Evolutionary conservation across 495 filamentous ascomycete species (phyloP), one percentile per base, ranked within the genome.

Genomic region (Clohesyomyces aquaticus): DNA sequence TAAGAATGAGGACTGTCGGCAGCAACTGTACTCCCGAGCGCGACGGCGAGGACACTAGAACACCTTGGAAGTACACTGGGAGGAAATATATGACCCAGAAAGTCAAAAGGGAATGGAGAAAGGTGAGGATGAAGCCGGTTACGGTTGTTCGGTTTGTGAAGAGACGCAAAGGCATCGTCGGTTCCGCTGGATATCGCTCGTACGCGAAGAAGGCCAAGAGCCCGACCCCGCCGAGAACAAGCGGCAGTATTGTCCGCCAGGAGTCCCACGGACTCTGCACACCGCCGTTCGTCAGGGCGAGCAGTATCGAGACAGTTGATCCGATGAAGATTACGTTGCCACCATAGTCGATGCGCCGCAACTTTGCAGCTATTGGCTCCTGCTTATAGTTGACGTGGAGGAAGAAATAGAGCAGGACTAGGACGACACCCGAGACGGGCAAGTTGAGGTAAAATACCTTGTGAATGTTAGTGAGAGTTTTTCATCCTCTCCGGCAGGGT

Each of bases 11-110:
- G 4, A 80, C 81, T 32, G 74, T 74, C 0, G 86, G 85, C 27
- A 90, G 77, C 3, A 88, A 65, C 2, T 82, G 76, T 6, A 90
- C 74, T 3, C 88, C 87, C 0, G 85, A 75, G 3, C 82, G 61
- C 1, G 82, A 80, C 0, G 83, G 76, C 0, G 77, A 73, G 42
- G 79, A 75, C 48, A 73, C 79, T 51, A 82, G 80, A 18, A 87
- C 79, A 6, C 82, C 78, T 51, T 84, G 75, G 67, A 87, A 86
- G 73, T 87, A 91, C 21, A 91, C 74, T 0, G 87, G 80, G 38
- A 87, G 74, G 50, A 82, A 87, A 22, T 16, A 28, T 25, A 19
- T 23, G 25, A 32, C 12, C 41, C 41, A 59, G 10, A 28, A 26
- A 1, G 41, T 59, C 1, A 59, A 3, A 1, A 28, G 19, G 11